Conservation (phyloP, 1,284 basidiomycete species). For the Apiotrichum montevideense region DNA sequence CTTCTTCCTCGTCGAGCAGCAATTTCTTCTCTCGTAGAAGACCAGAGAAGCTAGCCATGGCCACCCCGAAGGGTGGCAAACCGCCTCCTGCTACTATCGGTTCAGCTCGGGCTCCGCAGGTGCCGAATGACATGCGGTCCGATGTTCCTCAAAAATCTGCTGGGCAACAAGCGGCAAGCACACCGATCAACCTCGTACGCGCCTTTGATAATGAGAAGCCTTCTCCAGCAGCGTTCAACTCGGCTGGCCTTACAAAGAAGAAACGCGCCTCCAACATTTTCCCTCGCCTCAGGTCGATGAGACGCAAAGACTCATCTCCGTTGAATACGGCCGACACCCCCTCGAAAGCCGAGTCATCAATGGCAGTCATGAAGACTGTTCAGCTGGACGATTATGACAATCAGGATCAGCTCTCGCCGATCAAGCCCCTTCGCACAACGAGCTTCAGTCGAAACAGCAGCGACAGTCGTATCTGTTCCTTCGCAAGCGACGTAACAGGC, state of each 20-base stretch:
- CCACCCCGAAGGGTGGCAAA: neutral
- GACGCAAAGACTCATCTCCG: conserved; percentile 1
- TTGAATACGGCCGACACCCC: neutral
- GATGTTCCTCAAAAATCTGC: conserved; percentile 8
- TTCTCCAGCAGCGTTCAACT: conserved; percentile 44
- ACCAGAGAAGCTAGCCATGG: neutral
- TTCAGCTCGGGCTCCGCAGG: neutral
- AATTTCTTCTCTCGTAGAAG: too few species aligned
- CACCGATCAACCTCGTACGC: conserved; percentile 23
- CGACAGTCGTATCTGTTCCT: conserved; percentile 15
- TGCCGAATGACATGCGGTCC: neutral
- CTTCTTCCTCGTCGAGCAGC: too few species aligned
- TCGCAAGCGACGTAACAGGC: conserved; percentile 11
- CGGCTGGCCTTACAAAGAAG: conserved; percentile 45
- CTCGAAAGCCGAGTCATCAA: neutral
- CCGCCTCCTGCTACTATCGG: neutral
- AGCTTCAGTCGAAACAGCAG: conserved; percentile 5
- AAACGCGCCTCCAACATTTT: conserved; percentile 27
- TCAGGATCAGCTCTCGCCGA: conserved; percentile 11
- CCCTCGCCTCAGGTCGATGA: neutral
- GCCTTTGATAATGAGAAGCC: conserved; percentile 39
- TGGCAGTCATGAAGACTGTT: neutral
- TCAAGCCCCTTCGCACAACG: conserved; percentile 6
- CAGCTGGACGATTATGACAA: conserved; percentile 11
- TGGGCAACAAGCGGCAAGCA: conserved; percentile 10